Evolutionary conservation across 2,329 filamentous ascomycete genomes (phyloP), one percentile per base, ranked within the genome.

Genomic region (Colletotrichum sansevieriae): DNA sequence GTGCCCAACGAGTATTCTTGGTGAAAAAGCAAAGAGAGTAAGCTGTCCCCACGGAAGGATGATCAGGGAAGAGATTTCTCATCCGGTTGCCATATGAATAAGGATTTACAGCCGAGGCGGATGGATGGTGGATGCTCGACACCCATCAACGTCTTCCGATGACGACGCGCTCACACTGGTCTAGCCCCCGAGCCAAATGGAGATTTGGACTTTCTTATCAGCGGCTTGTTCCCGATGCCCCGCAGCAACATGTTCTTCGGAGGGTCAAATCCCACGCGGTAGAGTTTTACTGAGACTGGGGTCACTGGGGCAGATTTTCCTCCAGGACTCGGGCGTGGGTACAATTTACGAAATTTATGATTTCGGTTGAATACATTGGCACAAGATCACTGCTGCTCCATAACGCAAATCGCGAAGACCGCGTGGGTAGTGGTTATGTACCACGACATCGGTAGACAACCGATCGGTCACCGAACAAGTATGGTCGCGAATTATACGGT

Each of bases 81-180:
- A 47, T 39, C 15, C 20, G 12, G 15, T 41, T 58, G 35, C 29
- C 5, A 25, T 13, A 18, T 4, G 22, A 51, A 8, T 56, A n/a
- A n/a, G 29, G 18, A 58, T 29, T 29, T 8, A 20, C 20, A 33
- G 47, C 39, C 39, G 44, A 49, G 39, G 41, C 60, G 52, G 61
- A 63, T 54, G 29, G 22, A 18, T 41, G 62, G 35, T 41, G 62
- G 35, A 44, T 51, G 25, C 20, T 43, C 13, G 22, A 18, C 20
- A 4, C 47, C 22, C 18, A 10, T 35, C 44, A 20, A 49, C 49
- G 25, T 35, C 37, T 65, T 68, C 55, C 54, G 39, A 68, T 13
- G 6, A 22, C 20, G 41, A 37, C 49, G 55, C 55, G 62, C 41
- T 13, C 49, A 20, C 62, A 49, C 10, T 20, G 59, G 29, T 51